Base-by-base conservation (phyloP, 257 asterid genomes). In the Primulina tabacum region DNA sequence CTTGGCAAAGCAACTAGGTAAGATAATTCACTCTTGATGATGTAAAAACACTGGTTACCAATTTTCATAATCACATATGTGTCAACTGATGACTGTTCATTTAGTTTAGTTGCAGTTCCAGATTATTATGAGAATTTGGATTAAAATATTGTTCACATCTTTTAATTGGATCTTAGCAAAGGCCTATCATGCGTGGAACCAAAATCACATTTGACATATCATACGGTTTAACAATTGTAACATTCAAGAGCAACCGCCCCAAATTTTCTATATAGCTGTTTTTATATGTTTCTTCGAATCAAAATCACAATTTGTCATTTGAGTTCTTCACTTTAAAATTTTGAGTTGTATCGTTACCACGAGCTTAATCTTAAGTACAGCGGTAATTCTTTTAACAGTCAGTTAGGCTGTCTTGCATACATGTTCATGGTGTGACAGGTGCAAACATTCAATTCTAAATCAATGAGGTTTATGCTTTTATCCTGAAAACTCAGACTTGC, bases 1-100 rank as follows among this genome's bases (percentile, higher is more conserved):
- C 95, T 94, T 34, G 99, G 75, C 70, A 91, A 86, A 74, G 99
- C 99, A 55, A 94, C 97, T 18, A 86, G 99, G 99, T 92, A 76
- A 6, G 8, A 5, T 3, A 12, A 50, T 50, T 50, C 57, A 50
- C 57, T 50, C 8, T 50, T 5, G 21, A 16, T 50, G 57, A 50
- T 16, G 57, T 50, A 16, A 50, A n/a, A 16, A 50, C 20, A 1
- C 35, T 32, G 14, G 26, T 71, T 34, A 24, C 56, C 32, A 47
- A 0, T 37, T 65, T 30, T 8, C 65, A 30, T 16, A 62, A 62
- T 16, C 16, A 11, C 12, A 7, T 26, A 5, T 7, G 10, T 62
- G 66, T 32, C 14, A 26, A 62, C 37, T 6, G 28, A 17, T 3
- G 8, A 21, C 50, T 2, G 17, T 30, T 62, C 67, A 62, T 16